phyloP scores from a whole-genome alignment of 106 monocot genomes.

The Gastrodia elata region DNA sequence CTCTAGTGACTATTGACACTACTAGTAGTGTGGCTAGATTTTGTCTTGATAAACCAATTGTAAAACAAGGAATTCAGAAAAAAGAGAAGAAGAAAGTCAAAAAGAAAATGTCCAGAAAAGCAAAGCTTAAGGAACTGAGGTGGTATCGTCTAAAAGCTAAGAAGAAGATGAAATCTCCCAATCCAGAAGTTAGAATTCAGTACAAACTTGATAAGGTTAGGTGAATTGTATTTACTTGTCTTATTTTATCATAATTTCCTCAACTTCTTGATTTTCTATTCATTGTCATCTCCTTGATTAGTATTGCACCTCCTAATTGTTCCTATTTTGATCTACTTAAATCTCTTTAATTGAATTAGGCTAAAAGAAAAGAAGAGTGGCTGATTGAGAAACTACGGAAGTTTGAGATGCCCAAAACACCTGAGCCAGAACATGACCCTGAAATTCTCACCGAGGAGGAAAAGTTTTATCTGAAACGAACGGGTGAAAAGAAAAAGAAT shows the following conservation, averaged over 20 bases:
- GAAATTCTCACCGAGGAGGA: slow-evolving; percentile 82
- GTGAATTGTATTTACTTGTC: background rate
- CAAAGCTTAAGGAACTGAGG: slow-evolving; percentile 70
- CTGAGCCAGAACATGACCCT: slow-evolving; percentile 53
- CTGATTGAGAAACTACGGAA: slow-evolving; percentile 78
- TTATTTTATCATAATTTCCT: background rate
- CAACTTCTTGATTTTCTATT: background rate
- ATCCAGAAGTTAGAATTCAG: slow-evolving; percentile 88
- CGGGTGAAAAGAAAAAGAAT: slow-evolving; percentile 85
- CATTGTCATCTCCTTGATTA: background rate
- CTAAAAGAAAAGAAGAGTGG: slow-evolving; percentile 96
- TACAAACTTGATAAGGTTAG: slow-evolving; percentile 86
- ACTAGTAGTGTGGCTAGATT: slow-evolving; percentile 45
- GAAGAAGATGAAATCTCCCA: slow-evolving; percentile 89
- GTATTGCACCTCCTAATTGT: background rate
- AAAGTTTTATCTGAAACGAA: slow-evolving; percentile 70
- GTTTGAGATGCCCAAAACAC: slow-evolving; percentile 47
- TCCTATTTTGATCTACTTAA: background rate
- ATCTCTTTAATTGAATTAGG: slow-evolving; percentile 26
- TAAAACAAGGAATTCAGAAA: slow-evolving; percentile 9
- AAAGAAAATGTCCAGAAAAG: slow-evolving; percentile 63
- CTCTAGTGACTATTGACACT: slow-evolving; percentile 44
- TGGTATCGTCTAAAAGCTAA: slow-evolving; percentile 89
- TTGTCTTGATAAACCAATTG: slow-evolving; percentile 28
- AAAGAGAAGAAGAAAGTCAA: slow-evolving; percentile 24